These are phyloP conservation scores for Phytopythium cucurbitacearum DNA, from an alignment of 352 stramenopile genomes.

Conservation along the genomic window DNA sequence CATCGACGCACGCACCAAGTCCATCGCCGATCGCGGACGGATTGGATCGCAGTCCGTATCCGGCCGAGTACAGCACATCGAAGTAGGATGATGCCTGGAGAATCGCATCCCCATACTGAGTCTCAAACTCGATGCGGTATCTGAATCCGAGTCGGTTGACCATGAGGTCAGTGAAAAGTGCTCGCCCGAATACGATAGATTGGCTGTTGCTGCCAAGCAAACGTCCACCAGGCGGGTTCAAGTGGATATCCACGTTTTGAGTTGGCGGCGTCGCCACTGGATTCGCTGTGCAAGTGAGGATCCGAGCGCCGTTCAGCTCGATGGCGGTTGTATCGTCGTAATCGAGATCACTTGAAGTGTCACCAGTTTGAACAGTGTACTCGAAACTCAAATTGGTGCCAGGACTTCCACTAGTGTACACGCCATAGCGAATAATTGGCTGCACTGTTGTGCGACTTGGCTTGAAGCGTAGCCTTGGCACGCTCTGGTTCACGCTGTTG, in stretches of 20 bases:
- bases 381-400: conserved; percentile 55
- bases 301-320: conserved; percentile 60
- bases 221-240: conserved; percentile 71
- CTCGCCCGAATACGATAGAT: conserved; percentile 51
- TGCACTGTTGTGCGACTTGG: conserved; percentile 30
- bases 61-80: conserved; percentile 67
- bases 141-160: conserved; percentile 69
- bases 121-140: conserved; percentile 61
- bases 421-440: conserved; percentile 53
- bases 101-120: conserved; percentile 27
- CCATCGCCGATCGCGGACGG: conserved; percentile 53
- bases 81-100: conserved; percentile 53
- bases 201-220: conserved; percentile 36
- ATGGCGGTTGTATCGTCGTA: conserved; percentile 55
- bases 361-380: conserved; percentile 70
- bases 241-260: conserved; percentile 60
- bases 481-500: conserved; percentile 12
- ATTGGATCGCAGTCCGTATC: conserved; percentile 56
- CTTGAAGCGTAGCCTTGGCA: conserved; percentile 52
- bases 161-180: conserved; percentile 63
- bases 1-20: conserved; percentile 61
- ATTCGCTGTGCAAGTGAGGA: conserved; percentile 57
- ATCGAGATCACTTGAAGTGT: conserved; percentile 57
- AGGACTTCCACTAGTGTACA: conserved; percentile 53
- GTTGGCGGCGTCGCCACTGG: conserved; percentile 18